phyloP scores from a whole-genome alignment of 2,329 filamentous ascomycete species.

The Trichocomaceae sp. region DNA sequence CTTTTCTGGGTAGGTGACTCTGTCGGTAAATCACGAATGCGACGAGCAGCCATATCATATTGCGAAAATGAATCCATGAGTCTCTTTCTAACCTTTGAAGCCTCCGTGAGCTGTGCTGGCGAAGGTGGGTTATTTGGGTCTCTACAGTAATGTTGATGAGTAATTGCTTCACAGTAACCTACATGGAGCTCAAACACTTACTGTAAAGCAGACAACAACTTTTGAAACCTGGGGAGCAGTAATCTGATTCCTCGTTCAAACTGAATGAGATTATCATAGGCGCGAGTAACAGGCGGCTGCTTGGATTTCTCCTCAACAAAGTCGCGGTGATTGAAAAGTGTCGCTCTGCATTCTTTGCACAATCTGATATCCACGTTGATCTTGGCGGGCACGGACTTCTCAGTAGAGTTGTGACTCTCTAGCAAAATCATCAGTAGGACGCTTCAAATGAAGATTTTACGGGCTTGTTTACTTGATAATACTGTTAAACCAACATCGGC shows the following conservation, averaged over 20 bases:
- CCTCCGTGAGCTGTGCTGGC: constrained; percentile 69
- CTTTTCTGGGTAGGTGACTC: constrained; percentile 64
- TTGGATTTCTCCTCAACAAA: constrained; percentile 64
- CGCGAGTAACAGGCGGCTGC: constrained; percentile 67
- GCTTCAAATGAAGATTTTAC: not conserved
- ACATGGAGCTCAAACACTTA: constrained; percentile 23
- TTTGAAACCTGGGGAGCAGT: constrained; percentile 77
- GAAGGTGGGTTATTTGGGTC: constrained; percentile 60
- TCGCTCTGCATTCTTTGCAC: constrained; percentile 79
- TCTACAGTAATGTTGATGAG: constrained; percentile 21
- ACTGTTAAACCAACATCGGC: constrained; percentile 76
- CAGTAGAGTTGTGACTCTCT: constrained; percentile 21
- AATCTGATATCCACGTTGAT: constrained; percentile 77
- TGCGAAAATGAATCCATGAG: constrained; percentile 84
- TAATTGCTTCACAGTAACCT: not conserved
- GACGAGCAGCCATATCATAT: constrained; percentile 73
- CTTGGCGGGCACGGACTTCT: constrained; percentile 46
- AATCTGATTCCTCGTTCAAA: constrained; percentile 82
- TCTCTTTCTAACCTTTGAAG: constrained; percentile 80
- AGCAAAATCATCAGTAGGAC: not conserved
- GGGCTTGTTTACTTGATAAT: constrained; percentile 48
- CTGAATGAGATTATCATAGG: constrained; percentile 76
- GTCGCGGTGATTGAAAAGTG: constrained; percentile 66
- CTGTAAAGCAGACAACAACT: constrained; percentile 65
- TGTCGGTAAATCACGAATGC: constrained; percentile 72